phyloP scores from a whole-genome alignment of 345 rosid genomes.

The Turritis glabra region DNA sequence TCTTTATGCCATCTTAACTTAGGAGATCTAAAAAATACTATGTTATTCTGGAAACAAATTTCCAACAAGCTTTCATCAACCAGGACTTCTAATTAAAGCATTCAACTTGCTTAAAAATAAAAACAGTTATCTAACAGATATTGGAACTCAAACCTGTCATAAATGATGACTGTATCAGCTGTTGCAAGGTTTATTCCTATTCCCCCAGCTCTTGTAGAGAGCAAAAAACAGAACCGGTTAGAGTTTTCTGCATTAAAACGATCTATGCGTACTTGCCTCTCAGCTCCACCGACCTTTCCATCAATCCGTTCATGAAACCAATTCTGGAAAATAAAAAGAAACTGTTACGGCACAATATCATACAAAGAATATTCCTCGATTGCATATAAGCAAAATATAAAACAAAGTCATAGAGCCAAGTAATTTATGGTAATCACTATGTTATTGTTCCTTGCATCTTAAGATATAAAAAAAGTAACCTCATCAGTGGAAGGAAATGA shows the following conservation, averaged over 20 bases:
- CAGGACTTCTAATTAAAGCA: neutral
- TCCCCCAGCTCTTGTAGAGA: slow-evolving; percentile 94
- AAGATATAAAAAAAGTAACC: neutral
- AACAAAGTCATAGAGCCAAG: neutral
- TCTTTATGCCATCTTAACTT: neutral
- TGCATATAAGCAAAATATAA: neutral
- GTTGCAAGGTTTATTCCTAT: slow-evolving; percentile 97
- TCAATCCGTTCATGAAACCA: slow-evolving; percentile 88
- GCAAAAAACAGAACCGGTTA: slow-evolving; percentile 86
- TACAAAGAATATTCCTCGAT: neutral
- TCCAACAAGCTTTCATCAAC: neutral
- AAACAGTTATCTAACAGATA: neutral
- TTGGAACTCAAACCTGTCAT: slow-evolving; percentile 63
- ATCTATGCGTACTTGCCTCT: slow-evolving; percentile 87
- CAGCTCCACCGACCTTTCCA: slow-evolving; percentile 87
- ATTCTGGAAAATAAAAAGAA: slow-evolving; percentile 45
- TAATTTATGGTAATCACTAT: neutral
- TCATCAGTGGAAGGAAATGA: neutral
- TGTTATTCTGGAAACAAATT: neutral
- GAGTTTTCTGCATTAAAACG: slow-evolving; percentile 80
- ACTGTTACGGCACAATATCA: neutral
- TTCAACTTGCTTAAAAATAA: neutral
- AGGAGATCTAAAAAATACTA: neutral
- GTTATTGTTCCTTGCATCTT: neutral
- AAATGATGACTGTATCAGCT: slow-evolving; percentile 90